Conservation (phyloP, 306 rosid species). For the Prunus armeniaca region DNA sequence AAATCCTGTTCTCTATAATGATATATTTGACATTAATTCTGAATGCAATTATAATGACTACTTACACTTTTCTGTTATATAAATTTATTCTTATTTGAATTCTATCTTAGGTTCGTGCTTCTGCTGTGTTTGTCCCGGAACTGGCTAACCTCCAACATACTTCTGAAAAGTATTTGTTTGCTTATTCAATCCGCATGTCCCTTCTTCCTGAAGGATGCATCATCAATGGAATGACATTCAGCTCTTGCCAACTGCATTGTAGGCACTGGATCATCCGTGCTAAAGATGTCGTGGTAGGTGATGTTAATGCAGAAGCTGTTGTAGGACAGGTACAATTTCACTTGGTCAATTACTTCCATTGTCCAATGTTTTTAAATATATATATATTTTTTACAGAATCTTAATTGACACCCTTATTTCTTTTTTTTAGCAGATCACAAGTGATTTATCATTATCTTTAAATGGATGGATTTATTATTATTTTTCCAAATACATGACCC, state of each 20-base stretch:
- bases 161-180: constrained; percentile 40
- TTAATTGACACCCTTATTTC: neutral
- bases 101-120: constrained; percentile 66
- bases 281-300: constrained; percentile 39
- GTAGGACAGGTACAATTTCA: constrained; percentile 61
- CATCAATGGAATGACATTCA: constrained; percentile 52
- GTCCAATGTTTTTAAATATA: neutral
- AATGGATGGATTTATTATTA: neutral
- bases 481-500: neutral
- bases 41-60: neutral
- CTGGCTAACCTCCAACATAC: constrained; percentile 30
- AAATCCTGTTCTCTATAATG: too few species aligned
- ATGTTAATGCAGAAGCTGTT: constrained; percentile 69
- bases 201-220: constrained; percentile 65
- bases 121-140: constrained; percentile 77
- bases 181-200: constrained; percentile 84
- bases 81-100: neutral
- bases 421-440: neutral
- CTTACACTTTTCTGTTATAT: neutral
- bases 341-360: neutral
- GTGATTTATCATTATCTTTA: neutral
- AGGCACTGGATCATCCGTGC: constrained; percentile 80
- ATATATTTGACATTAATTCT: neutral
- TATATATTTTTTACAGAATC: neutral
- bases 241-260: constrained; percentile 68